Conservation (phyloP, 2,329 filamentous ascomycete species). For the Fusarium acutatum region DNA sequence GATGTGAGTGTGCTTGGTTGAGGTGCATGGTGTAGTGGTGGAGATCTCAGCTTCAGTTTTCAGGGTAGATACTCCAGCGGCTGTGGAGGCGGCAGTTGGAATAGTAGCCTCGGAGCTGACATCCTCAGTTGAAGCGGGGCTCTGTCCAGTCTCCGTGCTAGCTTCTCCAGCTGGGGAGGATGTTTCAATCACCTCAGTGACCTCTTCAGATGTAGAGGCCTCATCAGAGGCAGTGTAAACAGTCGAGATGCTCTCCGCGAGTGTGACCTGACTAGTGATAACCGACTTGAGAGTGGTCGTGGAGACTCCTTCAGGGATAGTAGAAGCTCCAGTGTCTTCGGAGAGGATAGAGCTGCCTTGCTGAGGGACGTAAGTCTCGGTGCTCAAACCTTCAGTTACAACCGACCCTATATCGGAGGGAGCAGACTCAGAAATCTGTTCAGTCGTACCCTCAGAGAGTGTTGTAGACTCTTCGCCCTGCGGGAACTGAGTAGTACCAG, state of each 20-base stretch:
- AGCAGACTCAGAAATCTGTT: background rate
- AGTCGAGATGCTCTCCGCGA: conserved; percentile 6
- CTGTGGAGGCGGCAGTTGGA: background rate
- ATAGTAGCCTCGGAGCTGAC: background rate
- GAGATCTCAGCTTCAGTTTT: background rate
- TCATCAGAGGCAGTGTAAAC: background rate
- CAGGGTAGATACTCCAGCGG: background rate
- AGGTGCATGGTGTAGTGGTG: conserved; percentile 13
- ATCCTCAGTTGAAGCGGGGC: background rate
- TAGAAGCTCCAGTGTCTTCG: background rate
- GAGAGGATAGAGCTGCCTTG: background rate
- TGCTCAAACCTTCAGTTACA: background rate
- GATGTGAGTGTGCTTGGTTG: conserved; percentile 17
- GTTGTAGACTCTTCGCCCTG: background rate
- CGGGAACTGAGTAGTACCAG: conserved; percentile 1
- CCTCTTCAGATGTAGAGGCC: background rate
- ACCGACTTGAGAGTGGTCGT: conserved; percentile 11
- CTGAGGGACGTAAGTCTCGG: background rate
- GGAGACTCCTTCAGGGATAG: background rate
- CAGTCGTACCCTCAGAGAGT: background rate
- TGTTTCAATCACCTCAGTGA: background rate
- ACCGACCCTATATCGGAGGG: background rate
- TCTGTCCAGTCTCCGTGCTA: conserved; percentile 8
- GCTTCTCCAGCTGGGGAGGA: background rate
- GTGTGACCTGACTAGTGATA: conserved; percentile 16